Evolutionary conservation across 2,329 filamentous ascomycete species (phyloP), one percentile per base, ranked within the genome.

Genomic region (Ceratocystis albifundus): DNA sequence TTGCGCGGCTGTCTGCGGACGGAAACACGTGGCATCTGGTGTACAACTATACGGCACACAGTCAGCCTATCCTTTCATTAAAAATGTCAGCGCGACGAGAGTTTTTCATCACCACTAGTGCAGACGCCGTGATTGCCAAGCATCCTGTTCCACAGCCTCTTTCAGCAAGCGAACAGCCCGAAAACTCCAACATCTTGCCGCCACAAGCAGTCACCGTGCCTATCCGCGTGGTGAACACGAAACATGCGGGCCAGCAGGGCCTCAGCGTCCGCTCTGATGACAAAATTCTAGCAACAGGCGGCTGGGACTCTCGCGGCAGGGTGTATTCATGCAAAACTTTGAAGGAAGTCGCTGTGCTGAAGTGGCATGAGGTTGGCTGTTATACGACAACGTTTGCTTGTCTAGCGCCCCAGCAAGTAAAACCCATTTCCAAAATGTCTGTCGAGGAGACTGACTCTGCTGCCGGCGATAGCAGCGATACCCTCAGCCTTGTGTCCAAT

Each of bases 361-460:
- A 95, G 75, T 97, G 93, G 93, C 94, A 97, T 75, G 86, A 88
- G 70, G 87, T 89, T 41, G 92, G 92, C 0, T 92, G 90, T 70
- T 96, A 94, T 76, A 84, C 89, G 2, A 82, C 89, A 20, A 86
- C 84, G 0, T 95, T 97, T 77, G 86, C 83, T 0, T 72, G 76
- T 28, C 70, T 84, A 22, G 46, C 50, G 36, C 46, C 50, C 5
- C 7, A 66, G 22, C 46, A 63, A 69, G 45, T 12, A 20, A 25
- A 20, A 25, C 36, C 20, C 4, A 8, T 30, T 36, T 8, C 55
- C 8, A 30, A 48, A 57, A 22, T 12, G 22, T 0, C 50, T 15
- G 28, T 6, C 22, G 50, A 5, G 36, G 50, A 46, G 5, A 15
- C n/a, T 7, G 17, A 2, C 36, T 8, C 59, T 44, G n/a, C 15